A percentile compares a stretch with the other conserved stretches of the same genome.
phyloP scores from a whole-genome alignment of 805 yeast genomes.

The Isabelozyma gotoi region DNA sequence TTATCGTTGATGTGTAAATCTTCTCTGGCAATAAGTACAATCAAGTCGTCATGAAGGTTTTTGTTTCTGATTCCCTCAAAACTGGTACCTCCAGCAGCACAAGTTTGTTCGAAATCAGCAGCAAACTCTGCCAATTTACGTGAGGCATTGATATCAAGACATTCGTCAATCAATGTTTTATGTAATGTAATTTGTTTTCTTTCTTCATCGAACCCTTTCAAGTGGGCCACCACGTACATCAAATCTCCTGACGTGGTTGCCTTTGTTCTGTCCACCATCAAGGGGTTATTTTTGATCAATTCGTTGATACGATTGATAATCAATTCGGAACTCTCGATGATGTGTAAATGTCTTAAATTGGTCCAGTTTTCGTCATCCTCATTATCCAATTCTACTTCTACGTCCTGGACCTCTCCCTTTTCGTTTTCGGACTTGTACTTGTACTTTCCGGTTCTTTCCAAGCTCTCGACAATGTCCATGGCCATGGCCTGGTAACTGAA shows the following conservation, averaged over 20 bases:
- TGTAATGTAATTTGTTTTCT: slow-evolving; percentile 60
- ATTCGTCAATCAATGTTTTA: slow-evolving; percentile 60
- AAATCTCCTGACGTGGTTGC: slow-evolving; percentile 70
- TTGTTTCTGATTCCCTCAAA: slow-evolving; percentile 64
- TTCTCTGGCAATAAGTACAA: slow-evolving; percentile 51
- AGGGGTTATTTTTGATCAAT: slow-evolving; percentile 69
- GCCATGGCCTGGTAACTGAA: slow-evolving; percentile 92
- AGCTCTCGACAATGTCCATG: slow-evolving; percentile 59
- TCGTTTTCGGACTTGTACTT: slow-evolving; percentile 58
- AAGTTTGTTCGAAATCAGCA: slow-evolving; percentile 83
- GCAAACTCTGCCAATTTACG: slow-evolving; percentile 61
- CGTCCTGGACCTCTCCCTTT: slow-evolving; percentile 31
- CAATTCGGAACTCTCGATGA: slow-evolving; percentile 68
- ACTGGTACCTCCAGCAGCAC: slow-evolving; percentile 70
- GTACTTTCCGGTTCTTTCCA: slow-evolving; percentile 45
- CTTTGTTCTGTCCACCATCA: slow-evolving; percentile 65
- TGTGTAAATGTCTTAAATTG: slow-evolving; percentile 68
- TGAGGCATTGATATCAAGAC: slow-evolving; percentile 58
- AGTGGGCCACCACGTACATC: slow-evolving; percentile 70
- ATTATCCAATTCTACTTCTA: slow-evolving; percentile 45
- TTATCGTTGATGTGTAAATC: slow-evolving; percentile 62
- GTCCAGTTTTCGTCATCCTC: slow-evolving; percentile 75
- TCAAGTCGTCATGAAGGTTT: slow-evolving; percentile 59
- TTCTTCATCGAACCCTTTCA: slow-evolving; percentile 66
- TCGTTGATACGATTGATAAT: slow-evolving; percentile 59